Evolutionary conservation across 345 rosid genomes (phyloP), one percentile per base, ranked within the genome.

Genomic region (Gossypium arboreum): DNA sequence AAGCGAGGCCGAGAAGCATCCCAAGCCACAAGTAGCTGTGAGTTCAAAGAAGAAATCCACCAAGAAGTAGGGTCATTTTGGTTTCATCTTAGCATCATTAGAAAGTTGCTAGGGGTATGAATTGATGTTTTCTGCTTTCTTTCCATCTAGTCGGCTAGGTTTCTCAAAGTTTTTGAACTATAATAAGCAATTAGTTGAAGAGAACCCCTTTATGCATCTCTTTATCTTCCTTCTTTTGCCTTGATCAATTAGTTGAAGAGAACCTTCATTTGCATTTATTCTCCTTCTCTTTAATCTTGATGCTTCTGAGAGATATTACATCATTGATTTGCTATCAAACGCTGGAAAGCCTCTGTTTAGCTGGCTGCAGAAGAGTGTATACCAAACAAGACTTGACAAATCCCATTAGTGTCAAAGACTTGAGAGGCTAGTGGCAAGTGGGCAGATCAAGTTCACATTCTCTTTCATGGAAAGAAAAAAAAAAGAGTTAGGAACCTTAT

Each of bases 1-100:
- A 6, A 78, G 81, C 18, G 97, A 88, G 70, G 95, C 88, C 0
- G 98, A 91, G 76, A 91, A 91, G 83, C 85, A 92, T 78, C 95
- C 97, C 72, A 91, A 88, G 80, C 98, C 95, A 0, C 85, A 84
- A 75, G 82, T 59, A 39, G 75, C 80, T 54, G 85, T 77, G 2
- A 76, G 51, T 81, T 79, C 81, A 12, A 94, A 92, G 88, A 92
- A 88, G 85, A 92, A 85, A 76, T 45, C 84, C 12, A 70, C 87
- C 61, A 90, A 90, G 79, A 91, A 91, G 84, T 88, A 88, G 83
- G 76, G 8, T 45, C 16, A 22, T 60, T 76, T 44, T 57, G 41
- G 47, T 60, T 34, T 71, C 71, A 69, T 71, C 20, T 57, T 27
- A 4, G 41, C 41, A 34, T 34, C 7, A 34, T 34, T 34, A 34